Percentiles rank a stretch among this genome's conserved stretches.
Conservation (phyloP, 2,329 filamentous ascomycete species). For the Bretziella fagacearum region DNA sequence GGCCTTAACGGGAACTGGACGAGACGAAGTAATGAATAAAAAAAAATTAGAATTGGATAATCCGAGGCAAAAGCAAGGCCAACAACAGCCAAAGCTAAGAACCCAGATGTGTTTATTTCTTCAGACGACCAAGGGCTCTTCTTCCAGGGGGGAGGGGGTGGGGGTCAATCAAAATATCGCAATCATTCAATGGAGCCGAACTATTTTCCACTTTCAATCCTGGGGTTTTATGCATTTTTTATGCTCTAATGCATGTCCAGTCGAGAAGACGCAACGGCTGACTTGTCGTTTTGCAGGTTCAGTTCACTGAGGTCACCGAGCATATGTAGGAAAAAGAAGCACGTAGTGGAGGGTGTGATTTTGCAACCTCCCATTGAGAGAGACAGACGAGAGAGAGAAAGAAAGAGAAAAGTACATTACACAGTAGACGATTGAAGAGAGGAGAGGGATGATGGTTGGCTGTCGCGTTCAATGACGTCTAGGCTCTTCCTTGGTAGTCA, state of each 20-base stretch:
- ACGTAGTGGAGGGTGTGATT: neutral
- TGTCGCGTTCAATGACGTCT: neutral
- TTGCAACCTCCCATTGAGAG: neutral
- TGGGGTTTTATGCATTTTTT: neutral
- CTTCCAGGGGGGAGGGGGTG: neutral
- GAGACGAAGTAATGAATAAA: neutral
- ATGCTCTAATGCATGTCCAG: neutral
- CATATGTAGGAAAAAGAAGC: neutral
- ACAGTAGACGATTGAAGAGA: neutral
- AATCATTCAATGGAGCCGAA: constrained; percentile 1
- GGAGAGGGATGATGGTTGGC: neutral
- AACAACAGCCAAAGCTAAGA: neutral
- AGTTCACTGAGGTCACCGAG: neutral
- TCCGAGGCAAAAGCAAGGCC: neutral
- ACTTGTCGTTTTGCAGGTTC: neutral
- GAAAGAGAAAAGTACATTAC: neutral
- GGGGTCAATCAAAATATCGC: constrained; percentile 1
- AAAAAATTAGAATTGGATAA: neutral
- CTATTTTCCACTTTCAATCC: neutral
- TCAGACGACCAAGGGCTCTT: neutral
- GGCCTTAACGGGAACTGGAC: neutral
- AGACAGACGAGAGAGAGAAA: neutral
- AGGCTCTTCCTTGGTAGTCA: too few relatives aligned
- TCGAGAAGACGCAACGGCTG: neutral
- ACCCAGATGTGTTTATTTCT: neutral